phyloP scores from a whole-genome alignment of 2,329 filamentous ascomycete genomes.

The Aspergillus nomiae region DNA sequence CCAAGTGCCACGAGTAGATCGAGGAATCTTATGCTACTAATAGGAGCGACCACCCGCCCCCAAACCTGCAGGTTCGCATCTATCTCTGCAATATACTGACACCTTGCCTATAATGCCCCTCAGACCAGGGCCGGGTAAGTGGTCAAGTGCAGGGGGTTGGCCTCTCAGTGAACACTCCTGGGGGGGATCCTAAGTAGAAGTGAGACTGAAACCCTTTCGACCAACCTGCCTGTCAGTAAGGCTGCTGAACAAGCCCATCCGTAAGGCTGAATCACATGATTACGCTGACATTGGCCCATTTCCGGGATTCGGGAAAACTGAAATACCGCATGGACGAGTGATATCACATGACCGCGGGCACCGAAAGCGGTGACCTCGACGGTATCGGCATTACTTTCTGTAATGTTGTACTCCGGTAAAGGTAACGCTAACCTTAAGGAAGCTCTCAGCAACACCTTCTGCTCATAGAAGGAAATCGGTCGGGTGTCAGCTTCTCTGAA shows the following conservation, averaged over 20 bases:
- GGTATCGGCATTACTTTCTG: slow-evolving; percentile 2
- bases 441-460: neutral
- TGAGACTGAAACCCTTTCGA: neutral
- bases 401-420: neutral
- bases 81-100: neutral
- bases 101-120: neutral
- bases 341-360: slow-evolving; percentile 13
- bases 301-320: neutral
- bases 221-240: neutral
- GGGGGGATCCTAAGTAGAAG: too few species aligned
- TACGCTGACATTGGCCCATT: neutral
- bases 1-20: neutral
- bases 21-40: neutral
- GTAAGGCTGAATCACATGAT: slow-evolving; percentile 22
- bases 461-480: neutral
- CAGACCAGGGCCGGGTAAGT: neutral
- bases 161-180: neutral
- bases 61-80: neutral
- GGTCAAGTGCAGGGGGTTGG: neutral
- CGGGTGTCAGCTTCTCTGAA: neutral
- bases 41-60: neutral
- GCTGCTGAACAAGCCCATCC: too few species aligned
- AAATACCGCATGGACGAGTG: neutral
- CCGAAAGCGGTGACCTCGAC: slow-evolving; percentile 14
- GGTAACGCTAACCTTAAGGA: neutral